Evolutionary conservation across 2,329 filamentous ascomycete species (phyloP).

Genomic region (Mycosphaerelloides madeirae): DNA sequence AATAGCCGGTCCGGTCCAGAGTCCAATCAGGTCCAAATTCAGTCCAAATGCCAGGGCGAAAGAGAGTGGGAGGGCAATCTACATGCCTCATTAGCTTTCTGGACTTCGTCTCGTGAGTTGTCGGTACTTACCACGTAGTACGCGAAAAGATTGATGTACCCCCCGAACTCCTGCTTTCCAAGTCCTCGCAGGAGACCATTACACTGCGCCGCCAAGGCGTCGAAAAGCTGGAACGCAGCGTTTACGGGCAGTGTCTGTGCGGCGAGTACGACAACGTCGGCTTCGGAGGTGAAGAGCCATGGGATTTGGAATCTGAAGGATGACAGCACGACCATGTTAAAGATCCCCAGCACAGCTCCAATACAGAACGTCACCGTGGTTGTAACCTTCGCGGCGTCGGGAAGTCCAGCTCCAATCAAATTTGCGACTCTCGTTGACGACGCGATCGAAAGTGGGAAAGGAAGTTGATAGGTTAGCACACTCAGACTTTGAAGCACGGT

Average conservation of each 20-base stretch:
- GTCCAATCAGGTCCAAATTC: conserved; percentile 69
- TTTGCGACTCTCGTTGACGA: conserved; percentile 86
- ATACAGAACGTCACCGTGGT: conserved; percentile 70
- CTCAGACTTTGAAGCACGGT: conserved; percentile 75
- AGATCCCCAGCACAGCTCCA: conserved; percentile 65
- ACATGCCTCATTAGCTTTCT: conserved; percentile 2
- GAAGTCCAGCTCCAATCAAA: conserved; percentile 79
- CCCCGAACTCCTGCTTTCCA: conserved; percentile 82
- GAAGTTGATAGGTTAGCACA: conserved; percentile 80
- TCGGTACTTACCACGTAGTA: conserved; percentile 65
- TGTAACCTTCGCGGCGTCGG: conserved; percentile 72
- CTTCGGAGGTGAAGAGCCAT: conserved; percentile 64
- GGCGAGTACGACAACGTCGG: conserved; percentile 62
- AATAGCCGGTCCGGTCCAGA: conserved; percentile 65
- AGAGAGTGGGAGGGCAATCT: conserved; percentile 74
- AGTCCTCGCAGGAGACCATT: conserved; percentile 83
- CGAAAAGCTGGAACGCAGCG: conserved; percentile 85
- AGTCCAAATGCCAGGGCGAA: conserved; percentile 73
- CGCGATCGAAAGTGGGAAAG: conserved; percentile 86
- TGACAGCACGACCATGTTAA: conserved; percentile 70
- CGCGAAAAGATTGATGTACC: conserved; percentile 77
- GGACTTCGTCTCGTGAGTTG: not conserved
- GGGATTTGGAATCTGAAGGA: conserved; percentile 69
- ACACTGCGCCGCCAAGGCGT: conserved; percentile 71
- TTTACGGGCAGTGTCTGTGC: conserved; percentile 70